A percentile compares a stretch with the other conserved stretches of the same genome.
These are phyloP conservation scores for Pontederia crassipes DNA, from an alignment of 176 grass and related monocot species.

Conservation along the genomic window DNA sequence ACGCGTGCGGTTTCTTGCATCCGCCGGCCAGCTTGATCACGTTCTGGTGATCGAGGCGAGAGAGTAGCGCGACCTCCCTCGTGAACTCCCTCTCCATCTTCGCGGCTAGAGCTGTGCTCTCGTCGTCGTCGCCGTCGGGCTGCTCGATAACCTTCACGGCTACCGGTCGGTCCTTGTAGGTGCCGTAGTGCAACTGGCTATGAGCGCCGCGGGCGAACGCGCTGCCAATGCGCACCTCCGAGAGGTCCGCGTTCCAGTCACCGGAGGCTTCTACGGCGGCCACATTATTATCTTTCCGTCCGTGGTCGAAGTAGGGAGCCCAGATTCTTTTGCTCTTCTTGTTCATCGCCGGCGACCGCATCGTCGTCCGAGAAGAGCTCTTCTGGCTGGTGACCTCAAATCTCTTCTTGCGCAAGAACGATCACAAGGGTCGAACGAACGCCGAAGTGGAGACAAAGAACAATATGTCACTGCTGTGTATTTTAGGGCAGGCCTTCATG, in stretches of 20 bases:
- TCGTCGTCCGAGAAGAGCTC: no score
- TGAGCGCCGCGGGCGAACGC: conserved; percentile 54
- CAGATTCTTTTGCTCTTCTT: conserved; percentile 29
- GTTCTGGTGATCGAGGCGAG: conserved; percentile 50
- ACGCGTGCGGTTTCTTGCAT: conserved; percentile 43
- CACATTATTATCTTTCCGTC: conserved; percentile 14
- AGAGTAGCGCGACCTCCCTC: conserved; percentile 48
- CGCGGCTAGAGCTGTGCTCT: conserved; percentile 41
- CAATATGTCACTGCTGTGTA: no score
- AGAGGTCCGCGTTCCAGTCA: conserved; percentile 44
- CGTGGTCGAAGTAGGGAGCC: conserved; percentile 25
- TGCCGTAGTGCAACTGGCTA: conserved; percentile 54
- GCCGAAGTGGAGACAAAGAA: no score
- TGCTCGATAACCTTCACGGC: conserved; percentile 59
- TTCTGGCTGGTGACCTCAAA: no score
- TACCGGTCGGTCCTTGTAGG: conserved; percentile 49
- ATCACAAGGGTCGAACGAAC: no score
- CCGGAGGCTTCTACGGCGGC: conserved; percentile 37
- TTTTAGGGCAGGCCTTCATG: no score
- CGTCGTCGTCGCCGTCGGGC: conserved; percentile 37
- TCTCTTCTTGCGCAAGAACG: no score
- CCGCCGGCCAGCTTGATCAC: conserved; percentile 73
- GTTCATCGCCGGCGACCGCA: conserved; percentile 7
- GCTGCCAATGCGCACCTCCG: conserved; percentile 39
- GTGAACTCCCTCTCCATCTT: conserved; percentile 66